Conservation (phyloP, 1,284 basidiomycete genomes). For the Irpex sp. region DNA sequence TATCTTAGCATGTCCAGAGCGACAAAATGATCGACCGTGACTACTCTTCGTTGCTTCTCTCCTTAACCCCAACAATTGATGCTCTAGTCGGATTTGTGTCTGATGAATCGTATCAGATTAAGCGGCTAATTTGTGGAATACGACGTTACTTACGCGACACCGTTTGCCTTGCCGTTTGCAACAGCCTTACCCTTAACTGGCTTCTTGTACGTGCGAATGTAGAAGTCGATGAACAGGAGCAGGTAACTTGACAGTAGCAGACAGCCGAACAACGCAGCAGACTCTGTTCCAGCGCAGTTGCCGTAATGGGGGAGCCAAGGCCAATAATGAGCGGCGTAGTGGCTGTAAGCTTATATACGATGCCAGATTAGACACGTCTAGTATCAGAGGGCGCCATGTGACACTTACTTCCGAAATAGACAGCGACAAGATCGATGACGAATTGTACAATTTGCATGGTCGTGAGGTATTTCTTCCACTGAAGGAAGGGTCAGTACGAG, state of each 20-base stretch:
- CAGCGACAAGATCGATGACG: conserved; percentile 83
- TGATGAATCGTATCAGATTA: conserved; percentile 5
- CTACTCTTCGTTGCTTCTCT: background rate
- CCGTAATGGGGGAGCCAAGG: conserved; percentile 64
- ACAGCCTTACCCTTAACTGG: conserved; percentile 34
- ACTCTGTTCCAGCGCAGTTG: conserved; percentile 87
- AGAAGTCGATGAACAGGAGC: conserved; percentile 89
- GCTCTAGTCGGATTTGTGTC: conserved; percentile 28
- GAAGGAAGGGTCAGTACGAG: conserved; percentile 6
- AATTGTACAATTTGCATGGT: conserved; percentile 96
- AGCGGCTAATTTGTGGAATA: background rate
- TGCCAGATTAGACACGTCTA: conserved; percentile 14
- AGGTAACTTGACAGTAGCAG: conserved; percentile 87
- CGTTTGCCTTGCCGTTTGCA: conserved; percentile 29
- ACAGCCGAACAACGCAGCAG: conserved; percentile 88
- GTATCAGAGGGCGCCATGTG: background rate
- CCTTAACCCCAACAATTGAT: background rate
- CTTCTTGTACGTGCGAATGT: conserved; percentile 81
- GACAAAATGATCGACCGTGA: conserved; percentile 2
- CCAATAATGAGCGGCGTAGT: conserved; percentile 71
- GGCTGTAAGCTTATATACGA: conserved; percentile 67
- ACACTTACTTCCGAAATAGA: conserved; percentile 90
- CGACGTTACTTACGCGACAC: background rate
- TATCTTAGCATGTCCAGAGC: conserved; percentile 1
- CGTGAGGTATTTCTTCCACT: conserved; percentile 98